Evolutionary conservation across 1,284 basidiomycete species (phyloP), one percentile per base, ranked within the genome.

Genomic region (Ganoderma meredithae): DNA sequence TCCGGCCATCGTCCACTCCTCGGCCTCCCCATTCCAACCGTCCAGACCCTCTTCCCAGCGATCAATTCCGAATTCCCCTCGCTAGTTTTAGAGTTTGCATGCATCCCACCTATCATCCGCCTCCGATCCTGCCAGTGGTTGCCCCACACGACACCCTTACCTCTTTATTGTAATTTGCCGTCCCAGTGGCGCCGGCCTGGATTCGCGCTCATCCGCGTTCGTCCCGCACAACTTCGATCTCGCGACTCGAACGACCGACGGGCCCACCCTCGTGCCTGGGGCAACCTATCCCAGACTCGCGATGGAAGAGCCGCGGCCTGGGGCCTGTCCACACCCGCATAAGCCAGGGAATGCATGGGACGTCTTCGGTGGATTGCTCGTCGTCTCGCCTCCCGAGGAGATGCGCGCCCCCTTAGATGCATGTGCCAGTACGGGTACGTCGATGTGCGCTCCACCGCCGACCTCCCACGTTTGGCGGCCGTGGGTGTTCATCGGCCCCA

Each of bases 321-420:
- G 10, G 47, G 12, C 25, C 25, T 10, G 25, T 49, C 47, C 47
- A 49, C 22, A 25, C 25, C 47, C 47, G 13, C 53, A 33, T 13
- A 17, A 7, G 36, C 36, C 36, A 6, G 17, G 17, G 53, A 19
- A 33, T 55, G 53, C 27, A 55, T 55, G 53, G 25, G 27, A 15
- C 19, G 55, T 33, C 55, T 58, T 58, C 55, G 55, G 55, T 58
- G 55, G 55, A 39, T 58, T 33, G 55, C 47, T 49, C 47, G 47
- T 49, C 47, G 47, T 25, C 47, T 19, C 47, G 22, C 36, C 36
- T 39, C 55, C n/a, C 33, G 33, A 58, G 6, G 55, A 17, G 55
- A 58, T 58, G 55, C 27, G 55, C n/a, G n/a, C n/a, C n/a, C n/a
- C n/a, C n/a, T n/a, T n/a, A n/a, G n/a, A n/a, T n/a, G n/a, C n/a